A percentile compares a stretch with the other conserved stretches of the same genome.
These are phyloP conservation scores for Lactarius psammicola DNA, from an alignment of 768 basidiomycete genomes.

Conservation along the genomic window DNA sequence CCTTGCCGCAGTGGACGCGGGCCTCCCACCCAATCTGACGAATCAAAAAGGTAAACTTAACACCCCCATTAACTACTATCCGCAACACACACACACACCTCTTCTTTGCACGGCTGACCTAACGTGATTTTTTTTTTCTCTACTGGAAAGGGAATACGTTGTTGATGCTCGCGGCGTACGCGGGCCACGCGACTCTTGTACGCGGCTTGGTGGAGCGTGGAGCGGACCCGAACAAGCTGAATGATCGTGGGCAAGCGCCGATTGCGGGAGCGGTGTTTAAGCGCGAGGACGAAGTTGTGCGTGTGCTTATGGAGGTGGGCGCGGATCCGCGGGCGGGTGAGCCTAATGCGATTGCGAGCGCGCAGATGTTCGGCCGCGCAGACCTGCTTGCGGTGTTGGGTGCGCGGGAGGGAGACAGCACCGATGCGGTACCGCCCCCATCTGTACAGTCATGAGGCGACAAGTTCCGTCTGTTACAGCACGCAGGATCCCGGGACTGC, in stretches of 20 bases:
- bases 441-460: slow-evolving; percentile 31
- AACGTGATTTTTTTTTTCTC: too few species aligned
- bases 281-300: slow-evolving; percentile 59
- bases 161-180: slow-evolving; percentile 75
- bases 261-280: slow-evolving; percentile 81
- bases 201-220: slow-evolving; percentile 52
- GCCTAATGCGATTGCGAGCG: slow-evolving; percentile 68
- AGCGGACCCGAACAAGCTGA: slow-evolving; percentile 65
- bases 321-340: slow-evolving; percentile 66
- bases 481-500: background rate
- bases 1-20: slow-evolving; percentile 60
- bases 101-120: background rate
- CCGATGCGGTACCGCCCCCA: slow-evolving; percentile 28
- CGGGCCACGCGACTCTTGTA: slow-evolving; percentile 58
- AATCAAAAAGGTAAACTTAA: slow-evolving; percentile 73
- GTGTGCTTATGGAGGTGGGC: slow-evolving; percentile 45
- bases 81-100: too few species aligned
- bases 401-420: slow-evolving; percentile 51
- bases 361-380: slow-evolving; percentile 62
- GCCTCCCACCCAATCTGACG: slow-evolving; percentile 69
- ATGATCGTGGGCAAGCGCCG: slow-evolving; percentile 71
- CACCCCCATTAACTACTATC: too few species aligned
- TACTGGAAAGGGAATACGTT: slow-evolving; percentile 62
- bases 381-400: slow-evolving; percentile 58
- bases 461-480: background rate